Conservation (phyloP, 768 basidiomycete species). For the Amyloporia xantha region DNA sequence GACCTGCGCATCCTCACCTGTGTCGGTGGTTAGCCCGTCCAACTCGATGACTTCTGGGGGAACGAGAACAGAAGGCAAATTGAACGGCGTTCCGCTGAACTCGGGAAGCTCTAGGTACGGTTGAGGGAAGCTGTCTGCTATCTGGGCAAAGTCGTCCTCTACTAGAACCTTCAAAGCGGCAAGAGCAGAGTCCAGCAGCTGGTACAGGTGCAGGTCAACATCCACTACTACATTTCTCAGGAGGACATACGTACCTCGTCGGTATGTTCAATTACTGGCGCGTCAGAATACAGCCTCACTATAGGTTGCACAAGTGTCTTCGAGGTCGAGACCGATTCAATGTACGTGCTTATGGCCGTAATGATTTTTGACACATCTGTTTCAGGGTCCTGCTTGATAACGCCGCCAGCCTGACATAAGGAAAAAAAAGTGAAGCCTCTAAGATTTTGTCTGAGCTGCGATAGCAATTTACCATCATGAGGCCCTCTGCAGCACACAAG, state of each 20-base stretch:
- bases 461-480: slow-evolving; percentile 61
- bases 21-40: slow-evolving; percentile 61
- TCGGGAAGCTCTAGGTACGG: slow-evolving; percentile 52
- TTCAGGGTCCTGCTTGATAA: slow-evolving; percentile 54
- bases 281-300: slow-evolving; percentile 42
- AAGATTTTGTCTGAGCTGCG: no score
- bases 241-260: slow-evolving; percentile 58
- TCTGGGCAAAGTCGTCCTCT: slow-evolving; percentile 51
- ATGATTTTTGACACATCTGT: slow-evolving; percentile 64
- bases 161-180: slow-evolving; percentile 57
- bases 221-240: no score
- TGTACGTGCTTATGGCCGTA: slow-evolving; percentile 62
- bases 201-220: background rate
- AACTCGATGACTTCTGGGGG: slow-evolving; percentile 85
- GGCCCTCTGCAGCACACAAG: slow-evolving; percentile 73
- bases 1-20: slow-evolving; percentile 62
- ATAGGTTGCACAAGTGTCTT: slow-evolving; percentile 66
- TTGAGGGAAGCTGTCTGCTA: slow-evolving; percentile 50
- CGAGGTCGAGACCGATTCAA: slow-evolving; percentile 48
- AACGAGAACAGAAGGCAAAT: slow-evolving; percentile 73
- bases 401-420: slow-evolving; percentile 69
- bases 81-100: slow-evolving; percentile 44
- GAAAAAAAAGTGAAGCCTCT: background rate
- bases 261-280: slow-evolving; percentile 38
- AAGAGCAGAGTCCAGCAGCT: slow-evolving; percentile 77